Conservation (phyloP, 2,329 filamentous ascomycete species). For the Huntiella bhutanensis region DNA sequence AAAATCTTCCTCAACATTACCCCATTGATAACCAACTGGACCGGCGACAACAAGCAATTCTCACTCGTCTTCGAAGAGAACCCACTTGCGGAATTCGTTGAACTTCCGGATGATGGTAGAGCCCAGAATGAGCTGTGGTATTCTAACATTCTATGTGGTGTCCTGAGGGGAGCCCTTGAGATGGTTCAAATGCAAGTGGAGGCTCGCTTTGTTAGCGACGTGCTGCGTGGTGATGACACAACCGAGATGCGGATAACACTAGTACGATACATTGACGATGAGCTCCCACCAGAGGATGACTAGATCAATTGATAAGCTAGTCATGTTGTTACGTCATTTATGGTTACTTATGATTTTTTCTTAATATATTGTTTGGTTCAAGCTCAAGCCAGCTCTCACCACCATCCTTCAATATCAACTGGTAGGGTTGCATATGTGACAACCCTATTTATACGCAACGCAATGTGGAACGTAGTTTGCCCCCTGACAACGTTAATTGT, state of each 20-base stretch:
- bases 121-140: constrained; percentile 97
- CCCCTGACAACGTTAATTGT: too few species aligned
- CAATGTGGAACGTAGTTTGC: too few species aligned
- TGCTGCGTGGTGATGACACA: constrained; percentile 80
- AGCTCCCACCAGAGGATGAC: constrained; percentile 91
- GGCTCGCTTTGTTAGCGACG: constrained; percentile 86
- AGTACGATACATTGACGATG: constrained; percentile 89
- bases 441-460: too few species aligned
- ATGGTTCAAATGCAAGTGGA: constrained; percentile 99
- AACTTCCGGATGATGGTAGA: constrained; percentile 84
- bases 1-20: constrained; percentile 98
- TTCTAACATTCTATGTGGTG: constrained; percentile 89
- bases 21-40: constrained; percentile 87
- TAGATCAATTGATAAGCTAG: constrained; percentile 24
- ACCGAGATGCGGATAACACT: constrained; percentile 93
- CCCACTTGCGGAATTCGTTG: constrained; percentile 89
- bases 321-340: too few species aligned
- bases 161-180: constrained; percentile 75
- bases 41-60: constrained; percentile 88
- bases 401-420: too few species aligned
- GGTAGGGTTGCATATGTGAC: too few species aligned
- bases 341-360: too few species aligned
- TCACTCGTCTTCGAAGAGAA: constrained; percentile 95
- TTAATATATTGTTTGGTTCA: too few species aligned
- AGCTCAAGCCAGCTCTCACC: too few species aligned